A percentile compares a stretch with the other conserved stretches of the same genome.
phyloP scores from a whole-genome alignment of 1,139 yeast species.

The Nematodospora anomalae region DNA sequence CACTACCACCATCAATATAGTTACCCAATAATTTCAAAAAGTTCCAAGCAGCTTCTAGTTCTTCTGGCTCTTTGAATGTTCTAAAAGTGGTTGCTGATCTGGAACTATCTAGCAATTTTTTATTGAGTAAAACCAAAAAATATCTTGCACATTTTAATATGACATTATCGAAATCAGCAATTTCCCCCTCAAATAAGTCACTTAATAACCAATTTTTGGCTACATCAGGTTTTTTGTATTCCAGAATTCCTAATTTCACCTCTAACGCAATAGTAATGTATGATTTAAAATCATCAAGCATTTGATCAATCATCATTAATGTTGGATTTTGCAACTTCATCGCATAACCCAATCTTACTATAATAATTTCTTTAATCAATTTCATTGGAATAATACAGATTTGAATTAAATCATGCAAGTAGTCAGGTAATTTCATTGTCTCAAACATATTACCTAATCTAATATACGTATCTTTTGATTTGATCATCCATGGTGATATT shows the following conservation, averaged over 20 bases:
- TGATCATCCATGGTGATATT: constrained; percentile 71
- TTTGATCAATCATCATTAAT: constrained; percentile 94
- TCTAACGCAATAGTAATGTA: constrained; percentile 77
- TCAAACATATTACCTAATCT: constrained; percentile 63
- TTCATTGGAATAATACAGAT: constrained; percentile 77
- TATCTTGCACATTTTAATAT: constrained; percentile 75
- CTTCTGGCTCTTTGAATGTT: constrained; percentile 91
- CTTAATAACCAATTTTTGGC: constrained; percentile 72
- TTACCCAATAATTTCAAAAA: constrained; percentile 72
- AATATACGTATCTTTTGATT: constrained; percentile 72
- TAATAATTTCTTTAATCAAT: constrained; percentile 77
- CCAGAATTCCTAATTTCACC: constrained; percentile 66
- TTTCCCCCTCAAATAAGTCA: constrained; percentile 60
- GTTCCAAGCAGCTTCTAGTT: constrained; percentile 74
- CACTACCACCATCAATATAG: constrained; percentile 81
- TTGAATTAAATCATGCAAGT: constrained; percentile 64
- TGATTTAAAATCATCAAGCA: constrained; percentile 80
- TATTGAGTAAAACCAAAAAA: constrained; percentile 67
- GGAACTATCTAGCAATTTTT: constrained; percentile 77
- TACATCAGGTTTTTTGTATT: constrained; percentile 63
- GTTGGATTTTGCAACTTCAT: constrained; percentile 81
- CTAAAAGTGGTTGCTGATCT: constrained; percentile 64
- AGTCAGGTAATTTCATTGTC: constrained; percentile 73
- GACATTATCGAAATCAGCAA: constrained; percentile 61
- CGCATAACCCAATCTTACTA: constrained; percentile 75